Percentiles rank a stretch among this genome's conserved stretches.
Evolutionary conservation across 2,329 filamentous ascomycete species (phyloP).

Genomic region (Trichophaea hybrida): DNA sequence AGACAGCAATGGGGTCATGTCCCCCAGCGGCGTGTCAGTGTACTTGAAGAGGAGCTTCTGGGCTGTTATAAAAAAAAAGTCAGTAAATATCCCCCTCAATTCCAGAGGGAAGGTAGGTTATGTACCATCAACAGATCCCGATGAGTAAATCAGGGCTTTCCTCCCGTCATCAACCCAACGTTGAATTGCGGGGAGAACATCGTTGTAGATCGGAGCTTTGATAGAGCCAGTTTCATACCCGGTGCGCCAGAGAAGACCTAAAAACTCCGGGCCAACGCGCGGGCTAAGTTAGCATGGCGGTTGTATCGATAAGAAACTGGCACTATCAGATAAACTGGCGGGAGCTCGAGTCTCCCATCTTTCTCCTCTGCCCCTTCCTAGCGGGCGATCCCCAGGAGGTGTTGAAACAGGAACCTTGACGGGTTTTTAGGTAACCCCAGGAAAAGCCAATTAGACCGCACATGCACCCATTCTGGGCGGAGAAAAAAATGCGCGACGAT

Average conservation of each 20-base stretch:
- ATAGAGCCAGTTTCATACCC: slow-evolving; percentile 59
- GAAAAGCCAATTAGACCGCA: not conserved
- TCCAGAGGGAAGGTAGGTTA: slow-evolving; percentile 4
- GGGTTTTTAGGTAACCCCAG: too few relatives aligned
- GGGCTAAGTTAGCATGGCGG: not conserved
- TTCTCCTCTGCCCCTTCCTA: too few relatives aligned
- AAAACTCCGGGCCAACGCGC: not conserved
- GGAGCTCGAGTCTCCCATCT: not conserved
- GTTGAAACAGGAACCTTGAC: too few relatives aligned
- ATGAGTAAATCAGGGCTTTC: slow-evolving; percentile 63
- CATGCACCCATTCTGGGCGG: not conserved
- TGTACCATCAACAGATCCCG: slow-evolving; percentile 50
- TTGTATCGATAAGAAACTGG: not conserved
- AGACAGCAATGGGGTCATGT: slow-evolving; percentile 45
- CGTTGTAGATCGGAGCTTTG: slow-evolving; percentile 57
- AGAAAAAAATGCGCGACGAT: not conserved
- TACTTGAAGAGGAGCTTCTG: slow-evolving; percentile 68
- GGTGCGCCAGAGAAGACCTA: slow-evolving; percentile 56
- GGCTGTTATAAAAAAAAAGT: slow-evolving; percentile 32
- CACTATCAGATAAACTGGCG: not conserved
- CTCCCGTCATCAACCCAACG: slow-evolving; percentile 43
- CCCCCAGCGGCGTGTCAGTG: slow-evolving; percentile 42
- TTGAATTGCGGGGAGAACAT: slow-evolving; percentile 51
- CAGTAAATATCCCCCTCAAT: slow-evolving; percentile 5
- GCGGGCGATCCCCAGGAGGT: too few relatives aligned